phyloP scores from a whole-genome alignment of 1,139 yeast genomes.

The Pichia sp. region DNA sequence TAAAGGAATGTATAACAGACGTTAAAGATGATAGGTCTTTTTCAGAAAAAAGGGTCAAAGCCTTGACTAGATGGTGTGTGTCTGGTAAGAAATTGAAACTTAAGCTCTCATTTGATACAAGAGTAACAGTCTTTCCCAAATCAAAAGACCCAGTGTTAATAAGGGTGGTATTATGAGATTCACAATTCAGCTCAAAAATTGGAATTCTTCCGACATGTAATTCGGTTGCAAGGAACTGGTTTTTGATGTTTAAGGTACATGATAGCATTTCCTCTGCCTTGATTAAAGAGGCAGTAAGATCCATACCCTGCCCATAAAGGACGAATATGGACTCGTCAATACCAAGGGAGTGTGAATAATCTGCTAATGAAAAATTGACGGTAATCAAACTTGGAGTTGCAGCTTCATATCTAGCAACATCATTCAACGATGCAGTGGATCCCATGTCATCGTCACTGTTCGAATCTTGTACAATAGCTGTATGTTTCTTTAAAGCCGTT shows the following conservation, averaged over 20 bases:
- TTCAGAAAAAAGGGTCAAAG: conserved; percentile 19
- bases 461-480: neutral
- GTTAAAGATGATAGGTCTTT: conserved; percentile 21
- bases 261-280: conserved; percentile 19
- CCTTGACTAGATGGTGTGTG: conserved; percentile 18
- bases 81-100: conserved; percentile 21
- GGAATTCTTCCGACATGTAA: conserved; percentile 13
- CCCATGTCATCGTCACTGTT: conserved; percentile 11
- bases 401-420: conserved; percentile 12
- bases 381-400: conserved; percentile 18
- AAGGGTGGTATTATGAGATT: conserved; percentile 20
- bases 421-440: conserved; percentile 14
- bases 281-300: conserved; percentile 19
- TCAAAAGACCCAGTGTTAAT: conserved; percentile 22
- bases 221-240: conserved; percentile 12
- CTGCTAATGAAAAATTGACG: conserved; percentile 20
- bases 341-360: conserved; percentile 21
- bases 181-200: conserved; percentile 17
- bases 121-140: conserved; percentile 22
- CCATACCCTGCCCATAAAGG: conserved; percentile 18
- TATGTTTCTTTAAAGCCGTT: neutral
- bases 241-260: conserved; percentile 19
- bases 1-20: conserved; percentile 14
- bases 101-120: conserved; percentile 17
- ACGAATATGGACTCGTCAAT: conserved; percentile 20